Evolutionary conservation across 2,329 filamentous ascomycete species (phyloP).

Genomic region (Massarina eburnea): DNA sequence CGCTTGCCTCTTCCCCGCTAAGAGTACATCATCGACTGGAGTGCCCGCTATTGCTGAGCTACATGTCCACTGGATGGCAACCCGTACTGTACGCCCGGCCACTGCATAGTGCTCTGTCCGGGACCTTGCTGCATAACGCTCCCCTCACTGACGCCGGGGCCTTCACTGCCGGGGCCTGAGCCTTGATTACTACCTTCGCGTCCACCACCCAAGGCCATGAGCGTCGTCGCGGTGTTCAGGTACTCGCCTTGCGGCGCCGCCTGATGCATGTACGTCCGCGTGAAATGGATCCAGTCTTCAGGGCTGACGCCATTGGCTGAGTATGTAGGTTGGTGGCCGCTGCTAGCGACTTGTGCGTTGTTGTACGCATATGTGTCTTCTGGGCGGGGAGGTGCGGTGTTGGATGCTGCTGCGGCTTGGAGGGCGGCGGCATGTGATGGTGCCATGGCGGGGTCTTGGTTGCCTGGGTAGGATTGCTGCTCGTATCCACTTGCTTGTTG

Average conservation of each 20-base stretch:
- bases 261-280: slow-evolving; percentile 32
- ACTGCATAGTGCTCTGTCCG: slow-evolving; percentile 20
- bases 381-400: slow-evolving; percentile 18
- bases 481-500: slow-evolving; percentile 26
- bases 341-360: slow-evolving; percentile 18
- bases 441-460: slow-evolving; percentile 30
- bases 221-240: slow-evolving; percentile 42
- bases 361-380: slow-evolving; percentile 26
- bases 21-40: background rate
- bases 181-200: slow-evolving; percentile 27
- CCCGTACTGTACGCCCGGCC: slow-evolving; percentile 34
- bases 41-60: background rate
- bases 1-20: background rate
- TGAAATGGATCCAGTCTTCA: slow-evolving; percentile 41
- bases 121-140: slow-evolving; percentile 21
- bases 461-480: slow-evolving; percentile 28
- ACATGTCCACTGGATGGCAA: slow-evolving; percentile 23
- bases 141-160: slow-evolving; percentile 21
- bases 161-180: slow-evolving; percentile 20
- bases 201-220: slow-evolving; percentile 41
- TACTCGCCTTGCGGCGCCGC: slow-evolving; percentile 32
- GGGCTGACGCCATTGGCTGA: slow-evolving; percentile 26
- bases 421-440: slow-evolving; percentile 33
- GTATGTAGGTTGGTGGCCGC: slow-evolving; percentile 24
- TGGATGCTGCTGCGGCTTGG: slow-evolving; percentile 25